These are phyloP conservation scores for Penicillium cinerascens DNA, from an alignment of 495 filamentous ascomycete species.

Conservation along the genomic window DNA sequence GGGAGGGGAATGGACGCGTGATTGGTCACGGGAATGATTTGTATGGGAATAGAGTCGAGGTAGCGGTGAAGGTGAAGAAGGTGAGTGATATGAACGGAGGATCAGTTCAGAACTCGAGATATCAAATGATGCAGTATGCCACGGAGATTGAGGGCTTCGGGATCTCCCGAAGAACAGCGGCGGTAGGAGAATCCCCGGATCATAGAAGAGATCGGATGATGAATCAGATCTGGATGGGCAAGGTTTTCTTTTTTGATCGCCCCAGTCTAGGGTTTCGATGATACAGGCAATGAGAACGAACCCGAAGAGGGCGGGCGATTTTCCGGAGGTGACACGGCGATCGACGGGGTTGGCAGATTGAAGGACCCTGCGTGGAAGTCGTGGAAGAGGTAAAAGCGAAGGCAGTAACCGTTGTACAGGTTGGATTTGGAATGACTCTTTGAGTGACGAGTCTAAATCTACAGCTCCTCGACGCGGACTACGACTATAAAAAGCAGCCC, in stretches of 20 bases:
- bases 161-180: slow-evolving; percentile 1
- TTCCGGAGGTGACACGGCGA: slow-evolving; percentile 27
- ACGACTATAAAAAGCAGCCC: slow-evolving; percentile 3
- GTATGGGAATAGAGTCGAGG: background rate
- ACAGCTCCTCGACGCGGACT: background rate
- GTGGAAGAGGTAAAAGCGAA: slow-evolving; percentile 2
- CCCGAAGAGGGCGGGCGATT: slow-evolving; percentile 10
- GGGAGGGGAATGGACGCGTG: slow-evolving; percentile 17
- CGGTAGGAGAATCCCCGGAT: background rate
- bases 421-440: slow-evolving; percentile 5
- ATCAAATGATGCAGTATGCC: background rate
- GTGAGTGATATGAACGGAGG: background rate
- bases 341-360: slow-evolving; percentile 17
- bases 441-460: background rate
- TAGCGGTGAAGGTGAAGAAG: background rate
- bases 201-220: slow-evolving; percentile 5
- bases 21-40: slow-evolving; percentile 23
- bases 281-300: slow-evolving; percentile 16
- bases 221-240: slow-evolving; percentile 12
- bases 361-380: slow-evolving; percentile 20
- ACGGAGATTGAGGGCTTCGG: background rate
- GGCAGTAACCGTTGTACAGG: slow-evolving; percentile 22
- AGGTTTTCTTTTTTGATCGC: slow-evolving; percentile 17
- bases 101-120: background rate
- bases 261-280: background rate